These are phyloP conservation scores for Cercospora canescens DNA, from an alignment of 2,329 filamentous ascomycete genomes.

Conservation along the genomic window DNA sequence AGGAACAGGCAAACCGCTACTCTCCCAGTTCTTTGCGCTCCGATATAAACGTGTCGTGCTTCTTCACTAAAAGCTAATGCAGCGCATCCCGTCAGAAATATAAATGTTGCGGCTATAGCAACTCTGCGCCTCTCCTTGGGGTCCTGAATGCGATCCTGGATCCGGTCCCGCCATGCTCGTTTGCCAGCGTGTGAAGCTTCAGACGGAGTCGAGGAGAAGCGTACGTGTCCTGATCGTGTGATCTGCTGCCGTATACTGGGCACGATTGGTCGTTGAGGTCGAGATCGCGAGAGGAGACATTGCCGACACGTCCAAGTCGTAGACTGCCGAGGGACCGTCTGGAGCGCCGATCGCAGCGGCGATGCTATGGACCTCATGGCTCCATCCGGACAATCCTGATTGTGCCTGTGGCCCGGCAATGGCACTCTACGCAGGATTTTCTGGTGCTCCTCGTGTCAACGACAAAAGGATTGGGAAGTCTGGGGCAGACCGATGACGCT, in stretches of 20 bases:
- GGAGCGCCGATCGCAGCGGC: constrained; percentile 17
- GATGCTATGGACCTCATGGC: constrained; percentile 27
- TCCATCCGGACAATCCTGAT: constrained; percentile 15
- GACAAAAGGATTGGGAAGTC: neutral
- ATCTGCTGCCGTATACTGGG: constrained; percentile 1
- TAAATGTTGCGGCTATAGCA: constrained; percentile 31
- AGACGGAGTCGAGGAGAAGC: constrained; percentile 1
- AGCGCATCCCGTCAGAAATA: constrained; percentile 38
- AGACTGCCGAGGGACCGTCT: constrained; percentile 7
- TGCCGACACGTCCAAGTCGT: constrained; percentile 27
- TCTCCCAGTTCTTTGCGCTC: constrained; percentile 73
- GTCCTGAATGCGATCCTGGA: constrained; percentile 19
- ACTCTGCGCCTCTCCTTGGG: constrained; percentile 29
- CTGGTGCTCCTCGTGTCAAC: neutral
- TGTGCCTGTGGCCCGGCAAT: constrained; percentile 9
- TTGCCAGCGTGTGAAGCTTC: constrained; percentile 28
- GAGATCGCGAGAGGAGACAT: constrained; percentile 23
- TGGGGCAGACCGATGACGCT: constrained; percentile 1
- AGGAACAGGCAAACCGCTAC: constrained; percentile 73
- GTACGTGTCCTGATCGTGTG: neutral
- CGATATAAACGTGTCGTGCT: constrained; percentile 73
- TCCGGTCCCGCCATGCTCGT: constrained; percentile 32
- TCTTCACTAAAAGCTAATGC: constrained; percentile 61
- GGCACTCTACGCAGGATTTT: neutral
- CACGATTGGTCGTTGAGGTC: neutral